A percentile compares a stretch with the other conserved stretches of the same genome.
Evolutionary conservation across 306 rosid genomes (phyloP).

Genomic region (Senna siamea): DNA sequence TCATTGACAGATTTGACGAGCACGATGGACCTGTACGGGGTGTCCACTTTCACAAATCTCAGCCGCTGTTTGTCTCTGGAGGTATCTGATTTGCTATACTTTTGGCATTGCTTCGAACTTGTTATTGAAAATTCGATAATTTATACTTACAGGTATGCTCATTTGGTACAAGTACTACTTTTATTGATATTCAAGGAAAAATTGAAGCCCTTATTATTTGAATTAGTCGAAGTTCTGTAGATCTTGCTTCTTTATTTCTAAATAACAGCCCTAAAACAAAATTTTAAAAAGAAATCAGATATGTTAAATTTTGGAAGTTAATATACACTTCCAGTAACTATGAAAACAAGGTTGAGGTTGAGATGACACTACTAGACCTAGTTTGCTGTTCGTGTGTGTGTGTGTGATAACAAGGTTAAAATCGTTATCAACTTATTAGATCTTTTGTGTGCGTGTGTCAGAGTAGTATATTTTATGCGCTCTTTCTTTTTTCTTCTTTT

Average conservation of each 20-base stretch:
- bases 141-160: not conserved
- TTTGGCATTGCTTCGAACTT: not conserved
- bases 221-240: not conserved
- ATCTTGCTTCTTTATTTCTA: not conserved
- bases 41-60: constrained; percentile 94
- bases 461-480: not conserved
- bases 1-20: constrained; percentile 91
- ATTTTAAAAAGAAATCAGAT: not conserved
- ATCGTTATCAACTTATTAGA: not conserved
- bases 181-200: not conserved
- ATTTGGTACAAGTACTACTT: no score
- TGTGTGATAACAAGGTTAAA: not conserved
- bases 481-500: not conserved
- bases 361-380: not conserved
- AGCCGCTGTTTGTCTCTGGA: constrained; percentile 96
- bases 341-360: not conserved
- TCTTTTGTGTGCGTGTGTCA: not conserved
- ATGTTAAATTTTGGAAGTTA: not conserved
- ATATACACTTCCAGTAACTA: not conserved
- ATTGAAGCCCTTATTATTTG: not conserved
- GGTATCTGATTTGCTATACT: constrained; percentile 50
- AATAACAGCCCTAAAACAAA: not conserved
- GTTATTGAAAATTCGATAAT: not conserved
- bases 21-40: constrained; percentile 98
- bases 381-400: not conserved